Evolutionary conservation across 1,284 basidiomycete species (phyloP), one percentile per base, ranked within the genome.

Genomic region (Puccinia triticina): DNA sequence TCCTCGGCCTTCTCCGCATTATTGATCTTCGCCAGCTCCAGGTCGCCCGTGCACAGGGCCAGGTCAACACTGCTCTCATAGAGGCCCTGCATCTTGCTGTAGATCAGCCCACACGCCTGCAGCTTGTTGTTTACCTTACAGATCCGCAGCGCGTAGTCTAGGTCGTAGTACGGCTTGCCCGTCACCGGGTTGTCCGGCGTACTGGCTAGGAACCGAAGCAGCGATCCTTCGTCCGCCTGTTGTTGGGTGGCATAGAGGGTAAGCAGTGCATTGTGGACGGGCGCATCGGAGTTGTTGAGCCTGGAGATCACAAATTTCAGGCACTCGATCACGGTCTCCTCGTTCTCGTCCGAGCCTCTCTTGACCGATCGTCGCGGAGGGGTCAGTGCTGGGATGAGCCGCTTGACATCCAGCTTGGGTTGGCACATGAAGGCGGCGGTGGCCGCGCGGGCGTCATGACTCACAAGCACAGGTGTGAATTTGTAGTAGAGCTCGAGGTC

Each of bases 1-100:
- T 95, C 94, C 84, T 94, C 93, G 2, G 94, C 94, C 90, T 93
- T 93, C 86, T 98, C 94, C 3, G 96, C 96, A 85, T 96, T 95
- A 85, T 96, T 95, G 83, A 93, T 90, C 88, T 94, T 96, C 12
- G 96, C 96, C 43, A 98, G 88, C 84, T 97, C 95, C 78, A 98
- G 87, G 85, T 98, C 95, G 14, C 94, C 95, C 86, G 94, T 94
- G 87, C 94, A 91, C 57, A 99, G 89, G 0, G 97, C 97, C 53
- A 99, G 90, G 87, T 98, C 95, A 29, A 99, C 96, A 83, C 94
- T 95, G 85, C 93, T 94, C 88, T 99, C 97, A 89, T 93, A 98
- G 74, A 98, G 88, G 0, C 94, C 95, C n/a, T n/a, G n/a, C 95
- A 99, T 96, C 89, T 97, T 95, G 12, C 94, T 93, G 88, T 98